Evolutionary conservation across 768 basidiomycete genomes (phyloP).

Genomic region (Mycena alexandri): DNA sequence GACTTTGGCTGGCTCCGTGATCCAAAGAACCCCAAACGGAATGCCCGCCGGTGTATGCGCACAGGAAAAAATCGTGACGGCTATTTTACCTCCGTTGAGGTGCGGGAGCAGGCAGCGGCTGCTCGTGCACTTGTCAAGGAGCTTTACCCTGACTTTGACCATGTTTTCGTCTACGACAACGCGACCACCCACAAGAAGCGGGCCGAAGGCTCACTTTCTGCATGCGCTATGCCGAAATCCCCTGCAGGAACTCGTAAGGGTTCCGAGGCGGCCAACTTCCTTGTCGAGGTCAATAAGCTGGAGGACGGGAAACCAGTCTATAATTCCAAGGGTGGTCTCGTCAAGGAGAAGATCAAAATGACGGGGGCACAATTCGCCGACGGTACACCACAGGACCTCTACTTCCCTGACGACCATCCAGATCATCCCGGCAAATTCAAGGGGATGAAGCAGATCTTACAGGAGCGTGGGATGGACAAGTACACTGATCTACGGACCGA

Average conservation of each 20-base stretch:
- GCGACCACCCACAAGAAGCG: conserved; percentile 29
- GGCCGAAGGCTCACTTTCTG: conserved; percentile 41
- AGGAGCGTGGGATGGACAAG: conserved; percentile 38
- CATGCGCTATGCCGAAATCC: conserved; percentile 35
- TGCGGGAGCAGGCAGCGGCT: too few species aligned
- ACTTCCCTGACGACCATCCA: conserved; percentile 40
- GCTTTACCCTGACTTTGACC: too few species aligned
- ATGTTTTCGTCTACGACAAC: too few species aligned
- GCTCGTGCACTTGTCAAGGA: too few species aligned
- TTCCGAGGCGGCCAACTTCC: conserved; percentile 32
- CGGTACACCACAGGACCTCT: conserved; percentile 37
- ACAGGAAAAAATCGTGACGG: conserved; percentile 36
- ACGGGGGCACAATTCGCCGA: conserved; percentile 8
- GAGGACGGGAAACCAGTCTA: conserved; percentile 35
- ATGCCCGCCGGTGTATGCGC: conserved; percentile 29
- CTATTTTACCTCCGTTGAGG: too few species aligned
- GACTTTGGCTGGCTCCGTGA: conserved; percentile 38
- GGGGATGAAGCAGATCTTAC: conserved; percentile 46
- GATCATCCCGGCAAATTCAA: conserved; percentile 43
- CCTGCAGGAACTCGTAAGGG: conserved; percentile 21
- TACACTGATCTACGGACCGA: conserved; percentile 34
- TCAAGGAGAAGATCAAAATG: conserved; percentile 36
- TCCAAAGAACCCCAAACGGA: conserved; percentile 7
- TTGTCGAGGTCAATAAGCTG: conserved; percentile 3
- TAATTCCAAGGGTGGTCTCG: conserved; percentile 29